Evolutionary conservation across 805 yeast genomes (phyloP).

Genomic region (Yamadazyma phyllophila): DNA sequence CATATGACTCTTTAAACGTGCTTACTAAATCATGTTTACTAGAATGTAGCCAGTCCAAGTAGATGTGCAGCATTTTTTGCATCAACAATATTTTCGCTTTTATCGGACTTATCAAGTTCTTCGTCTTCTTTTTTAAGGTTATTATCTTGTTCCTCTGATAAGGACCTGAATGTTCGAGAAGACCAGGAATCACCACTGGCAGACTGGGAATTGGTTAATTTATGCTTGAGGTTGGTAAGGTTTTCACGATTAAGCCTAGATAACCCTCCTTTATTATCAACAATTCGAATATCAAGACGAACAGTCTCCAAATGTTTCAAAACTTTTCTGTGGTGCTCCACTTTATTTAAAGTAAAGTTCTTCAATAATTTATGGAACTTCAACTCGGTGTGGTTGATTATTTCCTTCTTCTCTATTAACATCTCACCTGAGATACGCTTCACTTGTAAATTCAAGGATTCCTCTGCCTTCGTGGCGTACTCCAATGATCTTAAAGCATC

Average conservation of each 20-base stretch:
- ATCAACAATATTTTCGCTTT: conserved; percentile 43
- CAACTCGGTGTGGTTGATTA: conserved; percentile 55
- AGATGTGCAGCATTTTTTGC: conserved; percentile 82
- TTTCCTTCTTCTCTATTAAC: conserved; percentile 66
- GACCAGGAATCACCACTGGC: conserved; percentile 44
- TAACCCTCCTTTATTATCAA: conserved; percentile 77
- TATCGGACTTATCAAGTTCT: conserved; percentile 13
- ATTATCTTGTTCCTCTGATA: conserved; percentile 27
- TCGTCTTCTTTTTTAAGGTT: conserved; percentile 16
- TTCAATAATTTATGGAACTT: conserved; percentile 55
- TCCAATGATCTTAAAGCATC: conserved; percentile 83
- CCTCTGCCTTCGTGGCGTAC: conserved; percentile 72
- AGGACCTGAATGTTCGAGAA: conserved; percentile 39
- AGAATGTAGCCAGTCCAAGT: conserved; percentile 72
- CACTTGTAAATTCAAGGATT: conserved; percentile 71
- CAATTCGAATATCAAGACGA: conserved; percentile 68
- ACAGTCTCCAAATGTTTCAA: conserved; percentile 69
- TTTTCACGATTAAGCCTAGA: conserved; percentile 77
- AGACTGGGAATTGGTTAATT: conserved; percentile 42
- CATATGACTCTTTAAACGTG: not conserved
- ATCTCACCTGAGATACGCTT: conserved; percentile 83
- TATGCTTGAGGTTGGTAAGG: conserved; percentile 45
- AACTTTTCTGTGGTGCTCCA: conserved; percentile 83
- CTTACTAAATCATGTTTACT: not conserved
- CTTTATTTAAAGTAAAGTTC: conserved; percentile 62